Evolutionary conservation across 2,329 filamentous ascomycete genomes (phyloP), one percentile per base, ranked within the genome.

Genomic region (Geosmithia putterillii): DNA sequence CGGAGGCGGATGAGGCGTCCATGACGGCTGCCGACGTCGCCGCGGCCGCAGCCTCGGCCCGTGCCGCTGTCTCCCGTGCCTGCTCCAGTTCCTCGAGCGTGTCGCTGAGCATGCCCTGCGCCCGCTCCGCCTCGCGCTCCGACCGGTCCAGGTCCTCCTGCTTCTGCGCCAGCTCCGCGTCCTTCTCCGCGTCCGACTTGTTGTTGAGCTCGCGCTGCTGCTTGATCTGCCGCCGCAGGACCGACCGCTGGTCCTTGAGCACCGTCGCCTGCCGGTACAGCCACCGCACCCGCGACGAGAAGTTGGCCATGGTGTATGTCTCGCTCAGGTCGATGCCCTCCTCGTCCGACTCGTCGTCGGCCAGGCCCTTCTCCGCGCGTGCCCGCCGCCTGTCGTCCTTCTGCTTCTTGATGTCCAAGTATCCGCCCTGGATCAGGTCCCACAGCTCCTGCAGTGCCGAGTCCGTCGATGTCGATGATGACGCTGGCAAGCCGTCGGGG

Each of bases 121-220:
- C 59, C 14, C 57, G 56, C 46, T 51, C 54, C 35, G 56, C 57
- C 21, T 66, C 62, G 45, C 58, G 58, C 44, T 67, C 64, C 6
- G 62, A 61, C 23, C 54, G 57, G 48, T 57, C 54, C 14, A 66
- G 45, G 7, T 62, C 55, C 15, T 73, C 70, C 43, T 71, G 66
- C 52, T 76, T 79, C 40, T 67, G 59, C 20, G 72, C 66, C n/a
- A 85, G 59, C 48, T 83, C 75, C 36, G 73, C 72, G 51, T 83
- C 81, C 54, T 81, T 78, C 47, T 81, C 73, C 18, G 76, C 70
- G 50, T 94, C 87, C 1, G 86, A 88, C 56, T 89, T 89, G 65
- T 74, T 88, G 63, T 94, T 94, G 45, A 95, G 74, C 56, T 94
- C 87, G 46, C 89, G 83, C 63, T 96, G 90, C 58, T 96, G 89